Evolutionary conservation across 225 moss, liverwort and hornwort species (phyloP).

Genomic region (Physcomitrellopsis africana): DNA sequence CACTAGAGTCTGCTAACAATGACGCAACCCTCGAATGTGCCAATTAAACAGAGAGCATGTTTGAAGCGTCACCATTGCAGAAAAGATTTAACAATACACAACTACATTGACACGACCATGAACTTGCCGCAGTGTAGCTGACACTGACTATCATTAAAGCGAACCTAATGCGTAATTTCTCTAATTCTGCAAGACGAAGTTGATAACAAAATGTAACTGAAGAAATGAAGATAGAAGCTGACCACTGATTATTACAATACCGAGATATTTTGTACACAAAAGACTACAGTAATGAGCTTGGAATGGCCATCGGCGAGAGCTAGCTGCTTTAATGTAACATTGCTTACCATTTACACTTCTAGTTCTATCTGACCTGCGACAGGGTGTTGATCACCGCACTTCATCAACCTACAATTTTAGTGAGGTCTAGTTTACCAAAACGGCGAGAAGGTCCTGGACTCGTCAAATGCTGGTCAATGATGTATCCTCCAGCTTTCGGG

Average conservation of each 20-base stretch:
- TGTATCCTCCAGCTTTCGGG: constrained; percentile 32
- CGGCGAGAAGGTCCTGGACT: constrained; percentile 50
- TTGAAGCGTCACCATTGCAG: background rate
- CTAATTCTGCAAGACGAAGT: background rate
- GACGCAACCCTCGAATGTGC: background rate
- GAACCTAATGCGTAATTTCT: background rate
- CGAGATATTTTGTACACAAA: no score
- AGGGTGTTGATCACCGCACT: constrained; percentile 21
- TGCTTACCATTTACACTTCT: background rate
- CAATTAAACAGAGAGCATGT: background rate
- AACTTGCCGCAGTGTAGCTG: background rate
- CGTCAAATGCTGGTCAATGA: constrained; percentile 37
- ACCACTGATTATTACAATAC: no score
- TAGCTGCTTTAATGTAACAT: constrained; percentile 1
- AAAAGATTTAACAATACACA: no score
- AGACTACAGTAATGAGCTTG: no score
- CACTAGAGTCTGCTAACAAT: background rate
- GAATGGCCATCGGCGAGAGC: background rate
- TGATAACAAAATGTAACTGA: no score
- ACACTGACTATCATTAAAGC: background rate
- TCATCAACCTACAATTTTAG: constrained; percentile 28
- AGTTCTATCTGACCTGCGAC: background rate
- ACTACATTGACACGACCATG: background rate
- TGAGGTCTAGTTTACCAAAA: constrained; percentile 47
- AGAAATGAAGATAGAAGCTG: no score